phyloP scores from a whole-genome alignment of 192 early-diverging fungal genomes.

The Podila verticillata region DNA sequence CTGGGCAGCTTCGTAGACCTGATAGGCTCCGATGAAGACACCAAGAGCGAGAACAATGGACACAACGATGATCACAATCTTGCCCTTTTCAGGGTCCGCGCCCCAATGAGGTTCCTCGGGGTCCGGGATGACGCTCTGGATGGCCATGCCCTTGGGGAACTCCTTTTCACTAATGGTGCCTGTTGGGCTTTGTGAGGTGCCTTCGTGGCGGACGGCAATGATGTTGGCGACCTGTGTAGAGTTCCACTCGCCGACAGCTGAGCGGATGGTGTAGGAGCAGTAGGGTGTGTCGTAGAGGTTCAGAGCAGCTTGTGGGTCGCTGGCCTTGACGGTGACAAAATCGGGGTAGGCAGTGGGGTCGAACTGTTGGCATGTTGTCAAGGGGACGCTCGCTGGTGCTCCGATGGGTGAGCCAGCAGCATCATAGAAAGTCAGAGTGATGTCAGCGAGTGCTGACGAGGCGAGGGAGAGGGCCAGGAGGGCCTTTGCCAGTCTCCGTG shows the following conservation, averaged over 20 bases:
- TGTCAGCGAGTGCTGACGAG: not conserved
- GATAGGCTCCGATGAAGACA: constrained; percentile 25
- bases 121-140: constrained; percentile 8
- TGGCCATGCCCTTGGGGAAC: constrained; percentile 8
- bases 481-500: not conserved
- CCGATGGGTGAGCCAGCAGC: not conserved
- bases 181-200: not conserved
- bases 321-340: constrained; percentile 7
- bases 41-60: constrained; percentile 15
- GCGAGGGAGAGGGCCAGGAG: not conserved
- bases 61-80: constrained; percentile 11
- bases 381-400: constrained; percentile 4
- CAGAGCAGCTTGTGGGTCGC: constrained; percentile 10
- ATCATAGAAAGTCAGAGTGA: constrained; percentile 17
- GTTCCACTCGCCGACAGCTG: constrained; percentile 11
- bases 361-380: not conserved
- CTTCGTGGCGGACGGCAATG: constrained; percentile 26
- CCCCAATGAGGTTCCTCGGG: constrained; percentile 1
- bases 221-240: not conserved
- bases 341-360: not conserved
- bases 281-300: constrained; percentile 6
- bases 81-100: constrained; percentile 17
- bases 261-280: constrained; percentile 1
- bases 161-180: not conserved
- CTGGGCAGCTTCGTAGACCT: constrained; percentile 33